Evolutionary conservation across 352 stramenopile genomes (phyloP), one percentile per base, ranked within the genome.

Genomic region (Blastocystis sp.): DNA sequence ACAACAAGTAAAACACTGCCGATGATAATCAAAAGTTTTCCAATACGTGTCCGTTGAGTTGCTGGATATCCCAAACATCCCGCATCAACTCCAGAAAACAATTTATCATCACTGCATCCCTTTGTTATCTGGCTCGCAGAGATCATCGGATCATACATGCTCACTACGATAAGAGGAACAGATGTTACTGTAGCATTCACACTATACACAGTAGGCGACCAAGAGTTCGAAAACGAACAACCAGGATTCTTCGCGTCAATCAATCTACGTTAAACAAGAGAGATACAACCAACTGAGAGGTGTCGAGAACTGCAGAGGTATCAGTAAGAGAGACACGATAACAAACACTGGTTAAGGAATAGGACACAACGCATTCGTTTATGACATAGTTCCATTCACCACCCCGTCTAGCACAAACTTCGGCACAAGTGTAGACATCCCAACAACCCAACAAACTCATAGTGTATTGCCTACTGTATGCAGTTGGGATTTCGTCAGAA

Each of bases 21-120:
- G 30, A 81, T 24, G 26, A 64, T 45, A 30, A 81, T 64, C 8
- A 81, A 63, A 24, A 81, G 41, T 8, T 20, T 20, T 8, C 70
- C 70, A 7, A 53, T 43, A 20, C 56, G 2, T 18, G 37, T 45
- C 34, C 50, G 70, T 39, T 81, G 54, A 7, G 45, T 7, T 5
- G n/a, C 41, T 6, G 9, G 41, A 8, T n/a, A 9, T 24, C 70
- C 70, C 7, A 81, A 37, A 81, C 70, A 81, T 2, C 30, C n/a
- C 8, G 37, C 54, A 47, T 81, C 70, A 24, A 63, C 65, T 16
- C 24, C 41, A 11, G 41, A 65, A 65, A 66, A 63, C 43, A 81
- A 45, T 30, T 81, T 81, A 7, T 54, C n/a, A 8, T 81, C 70
- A 37, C 70, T 81, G 54, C 70, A 81, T 9, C 70, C 70, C n/a